These are phyloP conservation scores for Myxozyma udenii DNA, from an alignment of 805 yeast species.

Conservation along the genomic window DNA sequence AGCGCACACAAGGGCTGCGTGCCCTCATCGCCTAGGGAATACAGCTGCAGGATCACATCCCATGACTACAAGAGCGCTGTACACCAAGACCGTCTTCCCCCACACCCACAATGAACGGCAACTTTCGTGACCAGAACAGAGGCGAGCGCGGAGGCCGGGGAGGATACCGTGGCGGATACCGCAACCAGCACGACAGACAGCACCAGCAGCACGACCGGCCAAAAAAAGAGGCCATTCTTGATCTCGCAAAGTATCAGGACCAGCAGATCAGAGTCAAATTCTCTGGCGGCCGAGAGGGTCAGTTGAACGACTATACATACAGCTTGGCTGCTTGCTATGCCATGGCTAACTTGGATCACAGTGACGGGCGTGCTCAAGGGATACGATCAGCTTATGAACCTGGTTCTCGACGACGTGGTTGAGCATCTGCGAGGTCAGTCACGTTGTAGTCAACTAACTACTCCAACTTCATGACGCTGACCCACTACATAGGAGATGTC, in stretches of 20 bases:
- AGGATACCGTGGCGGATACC: slow-evolving; percentile 13
- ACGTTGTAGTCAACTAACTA: background rate
- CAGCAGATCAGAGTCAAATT: slow-evolving; percentile 71
- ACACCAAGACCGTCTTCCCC: too few species aligned
- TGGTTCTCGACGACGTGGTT: slow-evolving; percentile 57
- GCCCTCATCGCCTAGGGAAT: too few species aligned
- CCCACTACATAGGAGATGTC: slow-evolving; percentile 45
- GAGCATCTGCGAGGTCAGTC: slow-evolving; percentile 58
- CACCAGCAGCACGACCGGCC: slow-evolving; percentile 58
- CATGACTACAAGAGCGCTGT: too few species aligned
- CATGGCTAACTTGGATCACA: too few species aligned
- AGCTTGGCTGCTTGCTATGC: too few species aligned
- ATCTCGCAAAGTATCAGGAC: slow-evolving; percentile 73
- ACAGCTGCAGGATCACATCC: too few species aligned
- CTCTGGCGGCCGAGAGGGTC: slow-evolving; percentile 73
- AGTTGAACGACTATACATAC: background rate
- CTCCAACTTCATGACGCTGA: background rate
- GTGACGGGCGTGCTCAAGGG: slow-evolving; percentile 82
- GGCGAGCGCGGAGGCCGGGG: slow-evolving; percentile 14
- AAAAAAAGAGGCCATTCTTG: slow-evolving; percentile 84
- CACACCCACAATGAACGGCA: background rate
- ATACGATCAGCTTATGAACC: slow-evolving; percentile 92
- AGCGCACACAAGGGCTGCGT: too few species aligned
- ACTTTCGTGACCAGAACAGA: slow-evolving; percentile 10
- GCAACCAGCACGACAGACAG: slow-evolving; percentile 19